These are phyloP conservation scores for Cucurbita maxima DNA, from an alignment of 306 rosid genomes.

Conservation along the genomic window DNA sequence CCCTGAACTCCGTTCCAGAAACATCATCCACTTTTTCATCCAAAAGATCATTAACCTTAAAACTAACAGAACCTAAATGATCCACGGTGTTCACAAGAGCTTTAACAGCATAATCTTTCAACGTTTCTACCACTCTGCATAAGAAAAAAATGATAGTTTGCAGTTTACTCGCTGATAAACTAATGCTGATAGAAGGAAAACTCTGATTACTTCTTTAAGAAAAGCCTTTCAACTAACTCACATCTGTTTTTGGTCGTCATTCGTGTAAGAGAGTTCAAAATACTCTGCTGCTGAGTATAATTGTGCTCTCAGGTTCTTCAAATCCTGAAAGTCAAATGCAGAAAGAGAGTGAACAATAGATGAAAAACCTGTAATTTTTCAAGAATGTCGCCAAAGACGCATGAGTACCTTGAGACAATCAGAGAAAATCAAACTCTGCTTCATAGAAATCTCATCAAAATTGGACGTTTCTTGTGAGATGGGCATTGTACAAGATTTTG, in stretches of 20 bases:
- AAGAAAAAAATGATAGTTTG: background rate
- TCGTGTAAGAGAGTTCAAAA: constrained; percentile 82
- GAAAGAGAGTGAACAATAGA: constrained; percentile 1
- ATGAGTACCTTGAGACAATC: constrained; percentile 71
- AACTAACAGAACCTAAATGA: constrained; percentile 91
- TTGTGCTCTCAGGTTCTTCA: constrained; percentile 85
- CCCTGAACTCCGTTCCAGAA: constrained; percentile 69
- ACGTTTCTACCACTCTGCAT: constrained; percentile 76
- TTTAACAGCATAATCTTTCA: constrained; percentile 91
- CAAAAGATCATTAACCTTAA: constrained; percentile 78
- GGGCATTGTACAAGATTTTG: constrained; percentile 35
- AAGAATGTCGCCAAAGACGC: background rate
- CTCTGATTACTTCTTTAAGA: background rate
- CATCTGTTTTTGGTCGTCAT: constrained; percentile 94
- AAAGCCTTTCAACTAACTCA: constrained; percentile 21
- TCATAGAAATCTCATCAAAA: constrained; percentile 91
- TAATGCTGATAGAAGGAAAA: background rate
- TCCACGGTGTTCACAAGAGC: constrained; percentile 98
- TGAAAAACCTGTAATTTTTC: background rate
- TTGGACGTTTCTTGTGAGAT: constrained; percentile 49
- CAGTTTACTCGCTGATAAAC: background rate
- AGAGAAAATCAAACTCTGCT: constrained; percentile 83
- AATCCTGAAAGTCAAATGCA: constrained; percentile 45
- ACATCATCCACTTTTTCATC: constrained; percentile 94
- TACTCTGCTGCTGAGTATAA: constrained; percentile 94